Percentiles rank a stretch among this genome's conserved stretches.
Conservation (phyloP, 2,329 filamentous ascomycete species). For the Blastomyces percursus region DNA sequence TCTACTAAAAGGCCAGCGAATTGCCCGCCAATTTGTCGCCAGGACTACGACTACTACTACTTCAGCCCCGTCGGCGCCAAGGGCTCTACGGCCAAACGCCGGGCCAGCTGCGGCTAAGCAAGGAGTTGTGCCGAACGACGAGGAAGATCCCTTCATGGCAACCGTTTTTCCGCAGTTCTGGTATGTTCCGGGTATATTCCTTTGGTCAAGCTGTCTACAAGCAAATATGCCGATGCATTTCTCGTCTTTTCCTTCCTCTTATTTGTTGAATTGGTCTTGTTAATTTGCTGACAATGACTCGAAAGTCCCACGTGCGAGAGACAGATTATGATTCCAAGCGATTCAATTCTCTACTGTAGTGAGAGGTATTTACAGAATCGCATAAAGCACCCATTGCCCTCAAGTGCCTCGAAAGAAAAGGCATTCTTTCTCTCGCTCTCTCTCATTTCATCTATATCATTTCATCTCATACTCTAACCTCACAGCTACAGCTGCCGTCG, state of each 20-base stretch:
- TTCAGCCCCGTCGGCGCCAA: not conserved
- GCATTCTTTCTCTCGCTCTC: not conserved
- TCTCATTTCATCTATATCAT: not conserved
- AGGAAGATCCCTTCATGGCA: conserved; percentile 25
- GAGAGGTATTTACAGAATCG: conserved; percentile 41
- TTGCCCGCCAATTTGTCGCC: not conserved
- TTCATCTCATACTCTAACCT: not conserved
- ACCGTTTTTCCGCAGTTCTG: conserved; percentile 37
- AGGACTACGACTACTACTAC: not conserved
- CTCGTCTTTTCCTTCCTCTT: not conserved
- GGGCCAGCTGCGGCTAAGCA: conserved; percentile 5
- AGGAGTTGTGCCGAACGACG: conserved; percentile 14
- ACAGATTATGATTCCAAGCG: conserved; percentile 52
- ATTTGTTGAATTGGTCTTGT: not conserved
- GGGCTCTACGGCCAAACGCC: not conserved
- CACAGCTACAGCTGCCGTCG: not conserved
- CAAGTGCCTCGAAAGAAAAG: not conserved
- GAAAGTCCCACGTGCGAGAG: conserved; percentile 55
- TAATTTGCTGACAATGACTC: conserved; percentile 9
- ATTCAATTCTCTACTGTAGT: conserved; percentile 52
- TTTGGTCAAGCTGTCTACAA: not conserved
- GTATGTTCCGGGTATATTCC: conserved; percentile 22
- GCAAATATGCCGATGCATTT: not conserved
- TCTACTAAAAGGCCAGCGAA: not conserved
- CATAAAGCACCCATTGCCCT: not conserved